A percentile compares a stretch with the other conserved stretches of the same genome.
These are phyloP conservation scores for Stagonosporopsis cucurbitacearum DNA, from an alignment of 2,329 filamentous ascomycete genomes.

Conservation along the genomic window DNA sequence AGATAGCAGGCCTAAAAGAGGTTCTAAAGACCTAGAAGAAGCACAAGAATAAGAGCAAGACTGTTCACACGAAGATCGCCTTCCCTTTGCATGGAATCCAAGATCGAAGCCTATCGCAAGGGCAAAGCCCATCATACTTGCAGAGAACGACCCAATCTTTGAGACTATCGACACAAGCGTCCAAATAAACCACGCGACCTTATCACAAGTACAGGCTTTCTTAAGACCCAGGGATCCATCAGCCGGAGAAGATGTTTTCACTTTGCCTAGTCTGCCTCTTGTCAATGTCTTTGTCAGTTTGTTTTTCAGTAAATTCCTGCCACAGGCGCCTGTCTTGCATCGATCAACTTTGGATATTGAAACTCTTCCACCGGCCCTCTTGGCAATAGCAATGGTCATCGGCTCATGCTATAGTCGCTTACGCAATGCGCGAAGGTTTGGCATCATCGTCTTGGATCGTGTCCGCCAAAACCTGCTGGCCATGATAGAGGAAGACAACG, in stretches of 20 bases:
- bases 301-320: constrained; percentile 6
- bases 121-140: constrained; percentile 12
- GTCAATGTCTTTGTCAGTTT: constrained; percentile 15
- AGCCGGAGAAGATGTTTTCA: constrained; percentile 1
- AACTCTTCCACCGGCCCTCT: neutral
- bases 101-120: constrained; percentile 5
- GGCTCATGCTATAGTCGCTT: constrained; percentile 13
- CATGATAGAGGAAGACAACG: constrained; percentile 11
- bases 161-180: neutral
- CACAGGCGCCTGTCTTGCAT: constrained; percentile 10
- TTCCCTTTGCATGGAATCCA: constrained; percentile 15
- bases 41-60: no score
- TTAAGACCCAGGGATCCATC: neutral
- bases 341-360: constrained; percentile 1
- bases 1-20: no score
- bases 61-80: constrained; percentile 10
- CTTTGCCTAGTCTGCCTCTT: constrained; percentile 5
- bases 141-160: constrained; percentile 8
- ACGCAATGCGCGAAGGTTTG: constrained; percentile 12
- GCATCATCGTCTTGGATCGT: constrained; percentile 12
- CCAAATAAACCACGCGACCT: neutral
- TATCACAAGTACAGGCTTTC: neutral
- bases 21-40: no score
- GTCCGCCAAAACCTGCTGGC: constrained; percentile 5
- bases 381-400: constrained; percentile 14